Evolutionary conservation across 2,329 filamentous ascomycete genomes (phyloP), one percentile per base, ranked within the genome.

Genomic region (Xylaria sp.): DNA sequence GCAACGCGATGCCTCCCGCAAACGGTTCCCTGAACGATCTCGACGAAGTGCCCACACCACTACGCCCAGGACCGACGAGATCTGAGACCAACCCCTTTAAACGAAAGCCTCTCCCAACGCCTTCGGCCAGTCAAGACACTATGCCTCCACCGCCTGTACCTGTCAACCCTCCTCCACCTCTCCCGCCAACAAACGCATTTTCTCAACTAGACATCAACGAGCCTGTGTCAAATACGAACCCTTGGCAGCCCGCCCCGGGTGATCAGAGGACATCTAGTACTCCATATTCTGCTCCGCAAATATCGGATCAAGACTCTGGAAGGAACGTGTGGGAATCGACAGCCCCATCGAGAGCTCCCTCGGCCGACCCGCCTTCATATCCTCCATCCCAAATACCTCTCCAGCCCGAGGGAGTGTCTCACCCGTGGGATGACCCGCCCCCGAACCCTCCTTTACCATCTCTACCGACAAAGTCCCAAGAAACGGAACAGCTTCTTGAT

Each of bases 41-140:
- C 16, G 54, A 64, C n/a, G 57, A 64, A n/a, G 64, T 71, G 21
- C 72, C 71, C 2, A 63, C 62, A 13, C 56, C 67, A 7, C 59
- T 74, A 37, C 63, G 66, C 41, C 72, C 70, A 0, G 70, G 68
- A 50, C 56, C 66, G 18, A 69, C 64, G 7, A 69, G 70, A 37
- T 61, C 66, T 21, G 74, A 79, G 52, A 82, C 80, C 18, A 84
- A 84, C 48, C 81, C 81, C 0, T 84, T 84, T 65, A 79, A 79
- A 56, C 77, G 79, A 51, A 80, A 80, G 59, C 70, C 70, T 3
- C 52, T 74, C 3, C 60, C 62, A 39, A 48, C 49, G 44, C 51
- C 54, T 44, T 46, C 59, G 41, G 42, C 17, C 52, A 55, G 38
- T 29, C 57, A 53, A 37, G 47, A 47, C 50, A 49, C 22, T 39